Conservation (phyloP, 306 rosid species). For the Ziziphus jujuba region DNA sequence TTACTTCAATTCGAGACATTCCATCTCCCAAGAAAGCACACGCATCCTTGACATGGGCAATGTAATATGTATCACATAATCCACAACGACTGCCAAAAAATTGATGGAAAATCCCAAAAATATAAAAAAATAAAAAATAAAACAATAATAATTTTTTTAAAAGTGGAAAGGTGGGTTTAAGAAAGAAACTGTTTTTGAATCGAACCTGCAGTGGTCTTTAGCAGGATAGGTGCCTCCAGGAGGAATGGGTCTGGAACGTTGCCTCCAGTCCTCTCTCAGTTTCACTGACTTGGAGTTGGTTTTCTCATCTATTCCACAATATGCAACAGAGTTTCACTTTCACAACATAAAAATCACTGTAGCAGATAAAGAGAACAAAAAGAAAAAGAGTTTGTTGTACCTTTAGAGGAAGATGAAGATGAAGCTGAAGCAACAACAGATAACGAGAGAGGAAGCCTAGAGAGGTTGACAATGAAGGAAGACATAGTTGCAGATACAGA, state of each 20-base stretch:
- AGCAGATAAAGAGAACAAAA: background rate
- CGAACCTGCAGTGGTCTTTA: slow-evolving; percentile 91
- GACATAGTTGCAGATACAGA: slow-evolving; percentile 40
- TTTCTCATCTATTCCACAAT: slow-evolving; percentile 41
- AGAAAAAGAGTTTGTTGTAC: slow-evolving; percentile 19
- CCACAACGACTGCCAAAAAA: slow-evolving; percentile 69
- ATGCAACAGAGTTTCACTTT: background rate
- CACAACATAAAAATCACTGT: background rate
- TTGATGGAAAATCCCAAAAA: background rate
- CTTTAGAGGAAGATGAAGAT: slow-evolving; percentile 54
- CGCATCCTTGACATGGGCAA: slow-evolving; percentile 95
- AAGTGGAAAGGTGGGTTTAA: background rate
- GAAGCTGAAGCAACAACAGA: slow-evolving; percentile 48
- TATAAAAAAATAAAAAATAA: background rate
- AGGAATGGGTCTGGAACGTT: slow-evolving; percentile 77
- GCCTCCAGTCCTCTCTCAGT: slow-evolving; percentile 84
- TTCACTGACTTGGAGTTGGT: slow-evolving; percentile 41
- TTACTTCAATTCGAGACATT: slow-evolving; percentile 91
- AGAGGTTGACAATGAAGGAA: slow-evolving; percentile 47
- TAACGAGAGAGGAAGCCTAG: slow-evolving; percentile 45
- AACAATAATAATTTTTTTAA: background rate
- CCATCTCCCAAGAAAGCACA: slow-evolving; percentile 99
- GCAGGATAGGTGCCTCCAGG: slow-evolving; percentile 96
- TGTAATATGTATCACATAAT: slow-evolving; percentile 90
- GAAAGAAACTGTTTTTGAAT: background rate